Evolutionary conservation across 2,329 filamentous ascomycete genomes (phyloP), one percentile per base, ranked within the genome.

Genomic region (Colletotrichum sp.): DNA sequence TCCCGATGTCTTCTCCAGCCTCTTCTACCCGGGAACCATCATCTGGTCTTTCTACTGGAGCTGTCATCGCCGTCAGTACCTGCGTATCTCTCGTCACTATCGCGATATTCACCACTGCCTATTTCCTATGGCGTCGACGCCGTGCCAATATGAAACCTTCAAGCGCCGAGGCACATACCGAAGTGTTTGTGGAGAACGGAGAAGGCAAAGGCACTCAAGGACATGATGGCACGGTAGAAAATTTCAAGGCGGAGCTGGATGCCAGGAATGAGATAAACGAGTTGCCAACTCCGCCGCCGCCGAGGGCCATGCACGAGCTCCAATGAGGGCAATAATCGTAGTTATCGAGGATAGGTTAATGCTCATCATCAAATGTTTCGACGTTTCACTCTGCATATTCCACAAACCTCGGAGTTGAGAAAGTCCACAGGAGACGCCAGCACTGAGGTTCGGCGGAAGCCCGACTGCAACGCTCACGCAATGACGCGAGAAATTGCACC

Each of bases 401-500:
- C 3, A 12, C 9, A 48, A 48, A 48, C 18, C 39, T 48, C 18
- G 52, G 22, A 28, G 5, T 26, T 57, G 52, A 24, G 8, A 24
- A 57, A 15, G 52, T 57, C 24, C 22, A 24, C 52, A 26, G 22
- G 5, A 57, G 7, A 5, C 22, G 52, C 12, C 10, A 26, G 24
- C 22, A 55, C 0, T 15, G 24, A 57, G 22, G 52, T 28, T 28
- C 55, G 24, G 26, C 13, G 8, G 22, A 24, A 24, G 5, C 30
- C 62, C 34, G 34, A 64, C 62, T 64, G 15, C 34, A 34, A 26
- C 62, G n/a, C 48, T 73, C 22, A 44, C 71, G 71, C 57, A 69
- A 73, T 69, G 57, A 63, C 8, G 39, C 57, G 39, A 68, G n/a
- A 63, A 68, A 73, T 69, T 36, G 57, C 71, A 73, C 32, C 71